phyloP scores from a whole-genome alignment of 768 basidiomycete species.

The Leccinum boreale region DNA sequence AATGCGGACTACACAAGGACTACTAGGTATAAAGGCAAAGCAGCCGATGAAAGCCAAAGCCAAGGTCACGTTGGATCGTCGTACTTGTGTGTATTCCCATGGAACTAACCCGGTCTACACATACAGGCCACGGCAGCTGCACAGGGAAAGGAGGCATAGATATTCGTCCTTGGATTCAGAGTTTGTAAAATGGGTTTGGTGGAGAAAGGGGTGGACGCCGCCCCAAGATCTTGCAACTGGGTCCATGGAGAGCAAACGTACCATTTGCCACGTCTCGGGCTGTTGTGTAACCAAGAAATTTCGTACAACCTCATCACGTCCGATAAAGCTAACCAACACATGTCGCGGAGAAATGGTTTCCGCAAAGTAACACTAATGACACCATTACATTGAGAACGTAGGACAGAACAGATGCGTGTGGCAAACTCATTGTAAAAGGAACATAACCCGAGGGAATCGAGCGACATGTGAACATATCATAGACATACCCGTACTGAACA shows the following conservation, averaged over 20 bases:
- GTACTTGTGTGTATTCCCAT: not conserved
- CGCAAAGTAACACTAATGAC: conserved; percentile 10
- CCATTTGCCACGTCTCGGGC: too few relatives aligned
- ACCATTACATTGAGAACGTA: conserved; percentile 23
- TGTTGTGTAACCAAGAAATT: too few relatives aligned
- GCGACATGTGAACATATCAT: conserved; percentile 25
- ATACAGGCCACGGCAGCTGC: not conserved
- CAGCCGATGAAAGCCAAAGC: conserved; percentile 63
- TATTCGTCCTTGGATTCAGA: not conserved
- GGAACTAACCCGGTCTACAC: not conserved
- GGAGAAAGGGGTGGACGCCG: too few relatives aligned
- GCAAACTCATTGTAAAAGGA: conserved; percentile 11
- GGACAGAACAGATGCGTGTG: conserved; percentile 17
- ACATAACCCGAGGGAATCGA: conserved; percentile 17
- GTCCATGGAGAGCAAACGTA: too few relatives aligned
- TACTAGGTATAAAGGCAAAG: too few relatives aligned
- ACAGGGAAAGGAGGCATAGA: not conserved
- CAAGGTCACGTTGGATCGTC: conserved; percentile 24
- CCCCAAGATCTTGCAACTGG: too few relatives aligned
- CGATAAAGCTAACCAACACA: not conserved
- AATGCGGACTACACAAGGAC: conserved; percentile 94
- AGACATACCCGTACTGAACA: conserved; percentile 28
- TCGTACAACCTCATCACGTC: too few relatives aligned
- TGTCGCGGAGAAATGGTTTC: conserved; percentile 7
- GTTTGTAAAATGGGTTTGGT: not conserved